Percentiles rank a stretch among this genome's conserved stretches.
Evolutionary conservation across 176 grass and related monocot species (phyloP).

Genomic region (Triticum aestivum): IWGSC_CS_RefSeq_v2.1 NC_057808.1:455711849-455712348

Average conservation of each 20-base stretch:
- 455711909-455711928: not conserved
- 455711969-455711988: conserved; percentile 26
- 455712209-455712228: conserved; percentile 96
- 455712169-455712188: conserved; percentile 97
- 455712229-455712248: conserved; percentile 79
- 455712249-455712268: not conserved
- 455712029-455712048: conserved; percentile 26
- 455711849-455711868: conserved; percentile 7
- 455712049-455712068: conserved; percentile 26
- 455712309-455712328: not conserved
- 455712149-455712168: conserved; percentile 61
- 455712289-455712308: not conserved
- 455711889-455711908: conserved; percentile 11
- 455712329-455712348: not conserved
- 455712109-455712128: conserved; percentile 7
- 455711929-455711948: conserved; percentile 5
- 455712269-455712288: not conserved
- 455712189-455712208: conserved; percentile 98
- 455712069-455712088: conserved; percentile 29
- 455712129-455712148: conserved; percentile 24
- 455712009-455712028: conserved; percentile 25
- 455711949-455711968: conserved; percentile 28
- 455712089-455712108: conserved; percentile 22
- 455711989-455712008: conserved; percentile 27
- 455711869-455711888: not conserved